Evolutionary conservation across 2,329 filamentous ascomycete species (phyloP).

Genomic region (Aureobasidium sp.): DNA sequence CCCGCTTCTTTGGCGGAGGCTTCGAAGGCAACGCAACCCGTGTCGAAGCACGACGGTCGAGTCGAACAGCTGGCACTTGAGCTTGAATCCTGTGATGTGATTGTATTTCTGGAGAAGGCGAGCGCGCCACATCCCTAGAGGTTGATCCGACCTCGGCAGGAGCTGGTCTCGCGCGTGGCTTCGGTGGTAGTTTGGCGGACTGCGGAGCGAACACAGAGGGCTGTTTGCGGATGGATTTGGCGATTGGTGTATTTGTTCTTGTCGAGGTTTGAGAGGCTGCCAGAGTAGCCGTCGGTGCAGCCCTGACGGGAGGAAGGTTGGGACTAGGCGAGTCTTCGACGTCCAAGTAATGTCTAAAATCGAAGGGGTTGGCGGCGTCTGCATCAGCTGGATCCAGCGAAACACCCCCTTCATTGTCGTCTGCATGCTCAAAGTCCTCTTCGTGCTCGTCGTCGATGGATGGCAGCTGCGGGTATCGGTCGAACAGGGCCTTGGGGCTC

Average conservation of each 20-base stretch:
- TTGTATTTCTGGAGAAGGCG: slow-evolving; percentile 9
- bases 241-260: slow-evolving; percentile 12
- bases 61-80: slow-evolving; percentile 23
- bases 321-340: slow-evolving; percentile 22
- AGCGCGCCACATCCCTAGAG: slow-evolving; percentile 1
- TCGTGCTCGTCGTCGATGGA: slow-evolving; percentile 20
- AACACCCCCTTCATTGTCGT: slow-evolving; percentile 25
- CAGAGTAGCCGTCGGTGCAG: slow-evolving; percentile 21
- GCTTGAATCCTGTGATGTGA: not conserved
- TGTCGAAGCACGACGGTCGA: slow-evolving; percentile 30
- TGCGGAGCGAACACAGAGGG: slow-evolving; percentile 5
- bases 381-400: slow-evolving; percentile 24
- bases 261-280: slow-evolving; percentile 14
- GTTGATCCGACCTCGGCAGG: not conserved
- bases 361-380: slow-evolving; percentile 40
- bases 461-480: slow-evolving; percentile 53
- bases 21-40: slow-evolving; percentile 13
- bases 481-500: slow-evolving; percentile 54
- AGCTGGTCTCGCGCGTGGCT: not conserved
- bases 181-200: not conserved
- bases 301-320: slow-evolving; percentile 10
- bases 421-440: slow-evolving; percentile 15
- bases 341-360: slow-evolving; percentile 41
- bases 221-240: slow-evolving; percentile 13
- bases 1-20: slow-evolving; percentile 15